These are phyloP conservation scores for Cyclotella sp. DNA, from an alignment of 108 stramenopile species.

Conservation along the genomic window DNA sequence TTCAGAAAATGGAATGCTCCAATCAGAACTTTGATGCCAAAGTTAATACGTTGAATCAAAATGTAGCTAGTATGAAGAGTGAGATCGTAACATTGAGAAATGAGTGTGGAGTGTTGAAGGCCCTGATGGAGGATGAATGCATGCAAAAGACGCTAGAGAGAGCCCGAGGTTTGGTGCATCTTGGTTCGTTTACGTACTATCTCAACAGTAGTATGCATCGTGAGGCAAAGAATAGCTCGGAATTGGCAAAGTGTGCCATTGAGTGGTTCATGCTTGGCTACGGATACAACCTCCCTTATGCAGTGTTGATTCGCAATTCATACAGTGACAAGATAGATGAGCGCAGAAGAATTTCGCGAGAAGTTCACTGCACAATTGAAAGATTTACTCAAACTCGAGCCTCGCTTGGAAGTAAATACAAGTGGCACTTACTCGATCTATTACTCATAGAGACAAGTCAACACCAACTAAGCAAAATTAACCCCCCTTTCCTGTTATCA, in stretches of 20 bases:
- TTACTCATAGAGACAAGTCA: constrained; percentile 11
- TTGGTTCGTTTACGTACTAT: constrained; percentile 12
- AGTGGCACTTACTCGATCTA: not conserved
- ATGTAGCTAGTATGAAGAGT: constrained; percentile 8
- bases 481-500: too few species aligned
- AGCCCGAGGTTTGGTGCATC: not conserved
- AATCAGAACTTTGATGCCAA: constrained; percentile 33
- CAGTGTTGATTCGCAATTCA: not conserved
- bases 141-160: constrained; percentile 15
- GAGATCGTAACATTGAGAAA: not conserved
- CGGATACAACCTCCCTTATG: not conserved
- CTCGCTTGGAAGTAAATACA: not conserved
- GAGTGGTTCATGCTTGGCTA: constrained; percentile 18
- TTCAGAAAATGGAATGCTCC: constrained; percentile 24
- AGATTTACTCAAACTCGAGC: constrained; percentile 15
- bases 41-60: constrained; percentile 31
- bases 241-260: not conserved
- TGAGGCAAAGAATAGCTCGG: not conserved
- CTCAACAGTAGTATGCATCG: not conserved
- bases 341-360: constrained; percentile 3
- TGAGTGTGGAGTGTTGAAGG: not conserved
- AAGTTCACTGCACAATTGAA: constrained; percentile 9
- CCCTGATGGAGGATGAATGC: constrained; percentile 15
- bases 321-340: not conserved
- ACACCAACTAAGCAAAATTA: too few species aligned